Percentiles rank a stretch among this genome's conserved stretches.
These are phyloP conservation scores for Gentiana dahurica DNA, from an alignment of 257 asterid species.

Conservation along the genomic window DNA sequence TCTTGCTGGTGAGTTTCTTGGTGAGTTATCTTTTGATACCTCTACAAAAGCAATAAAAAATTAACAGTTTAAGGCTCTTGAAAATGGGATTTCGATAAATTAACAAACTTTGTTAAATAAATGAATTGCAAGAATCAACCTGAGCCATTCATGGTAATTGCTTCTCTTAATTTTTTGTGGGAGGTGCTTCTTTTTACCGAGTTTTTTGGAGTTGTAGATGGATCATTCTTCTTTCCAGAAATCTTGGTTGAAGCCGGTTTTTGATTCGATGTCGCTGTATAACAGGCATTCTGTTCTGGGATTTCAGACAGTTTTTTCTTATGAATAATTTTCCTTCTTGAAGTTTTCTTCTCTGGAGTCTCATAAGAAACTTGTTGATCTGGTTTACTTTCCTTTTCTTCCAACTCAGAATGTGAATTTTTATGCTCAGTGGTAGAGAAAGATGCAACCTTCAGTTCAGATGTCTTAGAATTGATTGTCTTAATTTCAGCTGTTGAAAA, in stretches of 20 bases:
- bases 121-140: conserved; percentile 20
- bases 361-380: conserved; percentile 11
- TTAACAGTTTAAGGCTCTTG: too few species aligned
- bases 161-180: conserved; percentile 23
- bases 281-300: conserved; percentile 31
- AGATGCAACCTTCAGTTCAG: conserved; percentile 1
- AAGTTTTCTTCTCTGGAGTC: conserved; percentile 15
- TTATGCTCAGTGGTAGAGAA: conserved; percentile 1
- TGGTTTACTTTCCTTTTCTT: conserved; percentile 22
- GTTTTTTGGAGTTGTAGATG: conserved; percentile 18
- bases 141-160: conserved; percentile 21
- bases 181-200: conserved; percentile 21
- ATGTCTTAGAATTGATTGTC: conserved; percentile 13
- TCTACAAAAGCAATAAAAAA: conserved; percentile 18
- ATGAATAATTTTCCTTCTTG: conserved; percentile 8
- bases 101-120: neutral
- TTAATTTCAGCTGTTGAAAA: conserved; percentile 20
- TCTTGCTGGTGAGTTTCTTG: conserved; percentile 36
- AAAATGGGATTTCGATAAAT: too few species aligned
- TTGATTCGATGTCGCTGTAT: conserved; percentile 11
- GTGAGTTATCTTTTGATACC: conserved; percentile 14
- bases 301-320: conserved; percentile 29
- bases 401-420: neutral
- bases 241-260: conserved; percentile 19
- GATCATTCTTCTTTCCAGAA: conserved; percentile 11